Evolutionary conservation across 768 basidiomycete genomes (phyloP).

Genomic region (Lactarius vividus): DNA sequence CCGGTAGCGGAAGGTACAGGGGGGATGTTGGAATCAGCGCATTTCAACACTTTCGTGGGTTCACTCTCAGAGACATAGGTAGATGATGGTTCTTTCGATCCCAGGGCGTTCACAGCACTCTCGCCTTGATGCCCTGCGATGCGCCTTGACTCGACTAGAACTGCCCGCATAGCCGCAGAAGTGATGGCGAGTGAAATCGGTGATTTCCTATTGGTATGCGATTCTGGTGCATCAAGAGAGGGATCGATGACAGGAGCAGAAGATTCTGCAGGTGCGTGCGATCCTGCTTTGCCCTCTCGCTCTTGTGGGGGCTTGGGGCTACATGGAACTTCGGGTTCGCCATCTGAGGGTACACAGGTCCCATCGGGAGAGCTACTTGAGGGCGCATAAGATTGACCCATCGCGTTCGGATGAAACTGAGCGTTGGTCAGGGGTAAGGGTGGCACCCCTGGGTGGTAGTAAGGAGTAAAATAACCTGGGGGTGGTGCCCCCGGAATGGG

Average conservation of each 20-base stretch:
- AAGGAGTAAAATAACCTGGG: conserved; percentile 21
- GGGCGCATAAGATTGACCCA: conserved; percentile 8
- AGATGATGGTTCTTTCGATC: conserved; percentile 10
- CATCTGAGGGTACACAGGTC: conserved; percentile 11
- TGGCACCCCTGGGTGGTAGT: conserved; percentile 27
- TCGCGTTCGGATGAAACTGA: conserved; percentile 12
- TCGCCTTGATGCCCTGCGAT: conserved; percentile 27
- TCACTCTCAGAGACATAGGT: conserved; percentile 5
- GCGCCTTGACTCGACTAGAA: conserved; percentile 37
- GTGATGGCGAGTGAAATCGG: conserved; percentile 30
- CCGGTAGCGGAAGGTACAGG: conserved; percentile 41
- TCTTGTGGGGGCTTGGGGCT: conserved; percentile 21
- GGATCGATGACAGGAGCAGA: conserved; percentile 39
- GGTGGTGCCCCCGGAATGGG: conserved; percentile 22
- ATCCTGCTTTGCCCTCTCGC: conserved; percentile 14
- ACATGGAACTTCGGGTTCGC: conserved; percentile 8
- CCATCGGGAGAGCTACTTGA: conserved; percentile 8
- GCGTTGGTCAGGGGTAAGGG: conserved; percentile 29
- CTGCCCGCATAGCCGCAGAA: conserved; percentile 35
- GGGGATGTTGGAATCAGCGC: conserved; percentile 12
- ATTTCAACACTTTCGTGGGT: not conserved
- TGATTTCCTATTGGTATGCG: conserved; percentile 14
- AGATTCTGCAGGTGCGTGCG: conserved; percentile 7
- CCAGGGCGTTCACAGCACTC: not conserved
- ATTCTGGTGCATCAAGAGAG: conserved; percentile 35